Percentiles rank a stretch among this genome's conserved stretches.
These are phyloP conservation scores for Volvox carteri DNA, from an alignment of 163 green algal species.

Conservation along the genomic window DNA sequence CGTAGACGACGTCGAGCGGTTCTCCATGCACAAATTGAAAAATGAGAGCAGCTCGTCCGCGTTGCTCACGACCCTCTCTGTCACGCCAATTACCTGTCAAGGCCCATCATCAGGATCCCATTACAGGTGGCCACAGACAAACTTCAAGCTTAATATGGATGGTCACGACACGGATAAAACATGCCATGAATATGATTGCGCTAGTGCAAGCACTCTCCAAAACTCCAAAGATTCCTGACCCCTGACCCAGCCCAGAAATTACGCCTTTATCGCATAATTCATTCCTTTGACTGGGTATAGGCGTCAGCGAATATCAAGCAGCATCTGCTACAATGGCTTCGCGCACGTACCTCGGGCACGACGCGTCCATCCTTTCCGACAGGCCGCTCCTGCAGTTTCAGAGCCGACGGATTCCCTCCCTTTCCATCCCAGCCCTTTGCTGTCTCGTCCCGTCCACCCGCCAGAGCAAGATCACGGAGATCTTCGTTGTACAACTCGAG, in stretches of 20 bases:
- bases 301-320: no score
- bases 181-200: neutral
- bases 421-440: constrained; percentile 63
- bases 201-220: no score
- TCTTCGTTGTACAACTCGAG: constrained; percentile 86
- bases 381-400: constrained; percentile 71
- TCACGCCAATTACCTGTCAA: constrained; percentile 69
- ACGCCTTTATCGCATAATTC: no score
- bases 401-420: constrained; percentile 12
- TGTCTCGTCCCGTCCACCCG: constrained; percentile 50
- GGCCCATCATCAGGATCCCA: no score
- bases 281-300: no score
- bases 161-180: no score
- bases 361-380: constrained; percentile 68
- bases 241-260: no score
- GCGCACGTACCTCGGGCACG: constrained; percentile 67
- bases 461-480: constrained; percentile 72
- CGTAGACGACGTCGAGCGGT: constrained; percentile 65
- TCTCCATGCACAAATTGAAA: constrained; percentile 72
- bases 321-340: neutral
- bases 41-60: constrained; percentile 60
- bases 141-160: neutral
- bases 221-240: no score
- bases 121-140: no score
- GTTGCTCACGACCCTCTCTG: constrained; percentile 38